Evolutionary conservation across 331 rosid species (phyloP).

Genomic region (Pyracantha coccinea): DNA sequence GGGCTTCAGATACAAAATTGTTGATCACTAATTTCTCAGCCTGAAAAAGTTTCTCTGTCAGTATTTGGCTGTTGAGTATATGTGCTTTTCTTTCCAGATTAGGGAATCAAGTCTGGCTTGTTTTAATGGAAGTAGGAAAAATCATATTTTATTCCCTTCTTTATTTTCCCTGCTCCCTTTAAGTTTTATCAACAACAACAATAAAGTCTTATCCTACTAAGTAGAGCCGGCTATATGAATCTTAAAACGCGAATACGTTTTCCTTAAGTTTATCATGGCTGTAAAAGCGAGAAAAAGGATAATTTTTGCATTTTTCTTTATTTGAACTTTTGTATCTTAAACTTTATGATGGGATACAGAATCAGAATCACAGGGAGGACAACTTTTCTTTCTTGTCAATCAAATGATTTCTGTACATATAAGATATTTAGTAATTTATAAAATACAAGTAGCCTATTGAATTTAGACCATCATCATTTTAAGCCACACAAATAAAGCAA

Average conservation of each 20-base stretch:
- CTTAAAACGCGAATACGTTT: too few species aligned
- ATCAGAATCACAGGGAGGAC: background rate
- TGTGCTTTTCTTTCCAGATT: constrained; percentile 42
- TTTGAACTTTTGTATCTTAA: too few species aligned
- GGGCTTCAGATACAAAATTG: background rate
- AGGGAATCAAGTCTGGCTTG: constrained; percentile 22
- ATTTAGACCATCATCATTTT: constrained; percentile 9
- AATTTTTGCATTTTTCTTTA: too few species aligned
- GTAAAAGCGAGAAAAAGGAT: too few species aligned
- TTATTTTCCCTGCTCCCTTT: background rate
- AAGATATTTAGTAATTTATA: constrained; percentile 6
- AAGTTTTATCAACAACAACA: too few species aligned
- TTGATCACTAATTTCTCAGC: background rate
- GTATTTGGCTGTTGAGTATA: constrained; percentile 18
- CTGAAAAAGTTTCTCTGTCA: background rate
- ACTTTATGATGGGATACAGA: background rate
- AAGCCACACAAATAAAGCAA: constrained; percentile 11
- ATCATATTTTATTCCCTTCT: constrained; percentile 30
- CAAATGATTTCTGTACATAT: constrained; percentile 17
- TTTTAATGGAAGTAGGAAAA: constrained; percentile 8
- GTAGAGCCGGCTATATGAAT: too few species aligned
- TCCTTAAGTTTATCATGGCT: too few species aligned
- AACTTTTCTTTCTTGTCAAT: constrained; percentile 24
- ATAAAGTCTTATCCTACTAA: too few species aligned
- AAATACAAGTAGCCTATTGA: constrained; percentile 13